Conservation (phyloP, 2,329 filamentous ascomycete species). For the Sporothrix variecibatus region DNA sequence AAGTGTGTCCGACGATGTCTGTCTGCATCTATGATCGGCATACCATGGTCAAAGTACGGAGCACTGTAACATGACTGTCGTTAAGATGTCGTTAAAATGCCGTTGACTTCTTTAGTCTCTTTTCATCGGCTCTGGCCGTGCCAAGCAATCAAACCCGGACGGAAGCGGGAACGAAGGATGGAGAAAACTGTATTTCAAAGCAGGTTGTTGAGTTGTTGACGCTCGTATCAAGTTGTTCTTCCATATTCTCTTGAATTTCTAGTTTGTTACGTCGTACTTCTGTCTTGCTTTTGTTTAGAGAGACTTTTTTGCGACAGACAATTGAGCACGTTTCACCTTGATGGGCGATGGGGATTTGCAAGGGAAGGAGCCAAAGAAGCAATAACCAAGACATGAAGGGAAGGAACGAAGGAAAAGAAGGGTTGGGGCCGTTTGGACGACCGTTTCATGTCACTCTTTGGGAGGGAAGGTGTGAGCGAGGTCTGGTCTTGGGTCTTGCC, state of each 20-base stretch:
- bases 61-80: too few relatives aligned
- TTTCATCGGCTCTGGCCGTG: conserved; percentile 5
- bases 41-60: neutral
- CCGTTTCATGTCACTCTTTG: conserved; percentile 10
- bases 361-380: neutral
- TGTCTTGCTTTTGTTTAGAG: neutral
- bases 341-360: neutral
- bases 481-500: neutral
- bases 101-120: too few relatives aligned
- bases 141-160: conserved; percentile 18
- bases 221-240: neutral
- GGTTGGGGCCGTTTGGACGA: neutral
- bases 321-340: conserved; percentile 24
- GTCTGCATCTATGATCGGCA: neutral
- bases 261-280: neutral
- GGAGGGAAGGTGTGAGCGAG: neutral
- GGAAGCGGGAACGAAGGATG: neutral
- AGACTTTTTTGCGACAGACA: conserved; percentile 13
- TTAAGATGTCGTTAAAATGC: neutral
- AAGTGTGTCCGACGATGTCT: neutral
- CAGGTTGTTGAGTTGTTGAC: neutral
- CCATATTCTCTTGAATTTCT: neutral
- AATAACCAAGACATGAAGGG: neutral
- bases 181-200: neutral
- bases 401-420: neutral